These are phyloP conservation scores for Sorghum bicolor DNA, from an alignment of 176 grass and related monocot species.

Conservation along the genomic window Sorghum_bicolor_NCBIv3 NC_012877.2:12112001-12112500, in stretches of 20 bases:
- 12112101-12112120: no score
- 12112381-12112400: neutral
- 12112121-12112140: no score
- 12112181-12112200: no score
- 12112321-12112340: constrained; percentile 8
- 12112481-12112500: constrained; percentile 7
- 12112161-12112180: no score
- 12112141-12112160: no score
- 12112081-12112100: no score
- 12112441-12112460: neutral
- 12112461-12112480: neutral
- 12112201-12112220: no score
- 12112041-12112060: no score
- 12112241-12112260: neutral
- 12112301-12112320: neutral
- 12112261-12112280: neutral
- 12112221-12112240: no score
- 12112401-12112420: neutral
- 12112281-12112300: neutral
- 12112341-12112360: neutral
- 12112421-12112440: neutral
- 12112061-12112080: no score
- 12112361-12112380: neutral
- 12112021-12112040: no score
- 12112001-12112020: no score